Evolutionary conservation across 768 basidiomycete genomes (phyloP), one percentile per base, ranked within the genome.

Genomic region (Leccinum imitatum): DNA sequence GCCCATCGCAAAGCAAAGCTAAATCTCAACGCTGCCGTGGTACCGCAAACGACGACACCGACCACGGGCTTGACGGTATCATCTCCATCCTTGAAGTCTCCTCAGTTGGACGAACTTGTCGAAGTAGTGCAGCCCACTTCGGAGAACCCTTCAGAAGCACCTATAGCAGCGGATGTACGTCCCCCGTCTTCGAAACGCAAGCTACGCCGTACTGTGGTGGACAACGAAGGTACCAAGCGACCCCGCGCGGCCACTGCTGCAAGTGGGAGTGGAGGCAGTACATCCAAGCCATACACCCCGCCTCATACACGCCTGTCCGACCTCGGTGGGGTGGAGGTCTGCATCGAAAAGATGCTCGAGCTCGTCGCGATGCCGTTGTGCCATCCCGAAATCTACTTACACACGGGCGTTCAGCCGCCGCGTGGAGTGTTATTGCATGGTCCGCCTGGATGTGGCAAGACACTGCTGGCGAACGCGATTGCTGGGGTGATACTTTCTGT

Each of bases 361-460:
- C 86, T 96, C n/a, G 94, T 98, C 14, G 94, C 92, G 1, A 89
- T 98, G 85, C 97, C 97, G 0, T 76, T 99, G 1, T 87, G 87
- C 55, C 95, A 98, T 75, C 97, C 97, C 0, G 97, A 99, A 72
- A 86, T 99, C 7, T 98, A 98, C 76, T 75, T 92, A 5, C 90
- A 95, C 64, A 95, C 94, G 0, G 96, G 97, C 2, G 90, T 97
- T 3, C 89, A 91, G 63, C 89, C 95, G 4, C 95, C 96, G 1
- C 78, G 95, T 51, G 97, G 97, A 11, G 93, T 99, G 0, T 74
- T 99, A 21, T 74, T 99, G 9, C 91, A 98, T 73, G 97, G 97
- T 1, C 96, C 97, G 6, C 95, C 96, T 0, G 97, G 96, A 14
- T 98, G 95, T 67, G 97, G 97, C 5, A 99, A 99, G 77, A 98